Evolutionary conservation across 2,329 filamentous ascomycete genomes (phyloP).

Genomic region (Dothistroma pini): DNA sequence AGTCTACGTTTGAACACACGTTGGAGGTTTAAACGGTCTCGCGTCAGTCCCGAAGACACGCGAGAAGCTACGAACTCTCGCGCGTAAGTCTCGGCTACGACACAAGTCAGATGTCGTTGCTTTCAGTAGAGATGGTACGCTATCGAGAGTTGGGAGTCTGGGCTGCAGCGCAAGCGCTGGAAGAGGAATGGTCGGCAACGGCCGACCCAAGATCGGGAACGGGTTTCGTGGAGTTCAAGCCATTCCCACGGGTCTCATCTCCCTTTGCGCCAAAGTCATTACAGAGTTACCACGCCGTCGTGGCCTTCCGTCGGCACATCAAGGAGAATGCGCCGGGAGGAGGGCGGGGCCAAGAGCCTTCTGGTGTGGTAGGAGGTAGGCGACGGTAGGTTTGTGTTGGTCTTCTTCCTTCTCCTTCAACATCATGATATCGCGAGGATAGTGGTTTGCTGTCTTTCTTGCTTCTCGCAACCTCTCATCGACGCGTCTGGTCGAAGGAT

Average conservation of each 20-base stretch:
- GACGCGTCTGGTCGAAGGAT: not conserved
- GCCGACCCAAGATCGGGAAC: not conserved
- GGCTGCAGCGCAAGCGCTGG: too few species aligned
- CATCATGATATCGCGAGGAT: not conserved
- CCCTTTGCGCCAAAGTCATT: not conserved
- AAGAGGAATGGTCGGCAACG: too few species aligned
- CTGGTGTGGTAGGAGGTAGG: not conserved
- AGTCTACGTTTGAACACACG: not conserved
- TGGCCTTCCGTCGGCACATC: not conserved
- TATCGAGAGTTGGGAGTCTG: not conserved
- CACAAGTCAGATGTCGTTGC: not conserved
- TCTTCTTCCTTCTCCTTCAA: conserved; percentile 2
- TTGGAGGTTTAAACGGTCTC: not conserved
- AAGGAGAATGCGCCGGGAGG: not conserved
- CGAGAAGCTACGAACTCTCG: not conserved
- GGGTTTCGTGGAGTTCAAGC: not conserved
- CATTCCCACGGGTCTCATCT: not conserved
- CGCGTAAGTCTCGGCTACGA: not conserved
- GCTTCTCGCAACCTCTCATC: not conserved
- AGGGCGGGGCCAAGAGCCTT: not conserved
- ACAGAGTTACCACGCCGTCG: not conserved
- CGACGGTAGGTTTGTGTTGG: not conserved
- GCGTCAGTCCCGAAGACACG: not conserved
- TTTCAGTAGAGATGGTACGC: not conserved
- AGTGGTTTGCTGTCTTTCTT: not conserved